Base-by-base conservation (phyloP, 306 rosid genomes). In the Cercis canadensis region DNA sequence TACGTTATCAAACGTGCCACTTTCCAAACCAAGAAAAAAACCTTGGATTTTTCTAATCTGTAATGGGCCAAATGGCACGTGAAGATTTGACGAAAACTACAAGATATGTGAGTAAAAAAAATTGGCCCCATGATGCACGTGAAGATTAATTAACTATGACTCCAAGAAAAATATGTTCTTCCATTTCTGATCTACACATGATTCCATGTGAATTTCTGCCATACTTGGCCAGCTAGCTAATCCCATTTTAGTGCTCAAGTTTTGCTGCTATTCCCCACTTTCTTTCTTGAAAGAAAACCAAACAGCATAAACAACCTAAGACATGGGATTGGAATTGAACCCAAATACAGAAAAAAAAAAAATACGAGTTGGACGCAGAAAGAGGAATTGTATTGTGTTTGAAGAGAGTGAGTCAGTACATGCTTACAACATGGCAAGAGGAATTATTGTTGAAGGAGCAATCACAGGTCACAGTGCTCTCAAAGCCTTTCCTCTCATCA, bases 401-500 rank as follows among this genome's bases (percentile, higher is more conserved):
- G 6, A 29, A 65, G 70, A 17, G 34, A 24, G 29, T 24, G 29
- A 24, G 29, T 24, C 19, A 65, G 56, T 87, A 93, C 98, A 88
- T 84, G 84, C 77, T 79, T 44, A 90, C 88, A 83, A 93, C 78
- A 69, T 76, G 96, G 87, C 98, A 93, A 81, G 97, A 72, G 65
- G 97, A 64, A 32, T 73, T 81, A 41, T 57, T 66, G 34, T 79
- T 81, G 88, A 93, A 82, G 75, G 87, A 69, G 65, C 98, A 93
- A 62, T 90, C 61, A 49, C 98, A 93, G 0, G 21, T 54, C 5
- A 93, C 88, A 51, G 61, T 64, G 70, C 82, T 88, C 73, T 86
- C 87, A 76, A 83, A 79, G 9, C 88, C 81, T 83, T 81, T 87
- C 77, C 76, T 56, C 12, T 32, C 86, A 55, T 58, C 70, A 52